Evolutionary conservation across 805 yeast genomes (phyloP).

Genomic region (Starmerella apis): DNA sequence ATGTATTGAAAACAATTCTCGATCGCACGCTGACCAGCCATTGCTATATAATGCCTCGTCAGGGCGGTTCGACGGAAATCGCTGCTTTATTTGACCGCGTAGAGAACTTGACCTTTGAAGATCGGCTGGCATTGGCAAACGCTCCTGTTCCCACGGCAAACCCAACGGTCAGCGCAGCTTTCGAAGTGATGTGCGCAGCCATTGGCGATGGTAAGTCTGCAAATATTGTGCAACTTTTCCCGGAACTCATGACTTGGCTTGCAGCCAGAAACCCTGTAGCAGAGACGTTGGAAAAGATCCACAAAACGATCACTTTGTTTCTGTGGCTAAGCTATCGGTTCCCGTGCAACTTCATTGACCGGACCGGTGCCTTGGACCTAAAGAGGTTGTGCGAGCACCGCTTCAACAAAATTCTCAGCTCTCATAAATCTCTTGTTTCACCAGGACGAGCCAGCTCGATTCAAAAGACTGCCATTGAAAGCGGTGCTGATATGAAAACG

Average conservation of each 20-base stretch:
- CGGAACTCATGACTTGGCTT: slow-evolving; percentile 11
- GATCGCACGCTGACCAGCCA: slow-evolving; percentile 1
- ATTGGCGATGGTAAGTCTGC: slow-evolving; percentile 47
- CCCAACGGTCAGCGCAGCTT: slow-evolving; percentile 34
- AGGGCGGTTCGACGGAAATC: slow-evolving; percentile 26
- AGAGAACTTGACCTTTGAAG: slow-evolving; percentile 41
- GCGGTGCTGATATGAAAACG: neutral
- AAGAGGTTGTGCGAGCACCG: slow-evolving; percentile 58
- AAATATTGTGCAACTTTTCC: slow-evolving; percentile 44
- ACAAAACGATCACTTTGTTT: slow-evolving; percentile 55
- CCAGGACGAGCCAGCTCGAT: slow-evolving; percentile 6
- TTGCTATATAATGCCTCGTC: slow-evolving; percentile 10
- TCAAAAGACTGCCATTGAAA: neutral
- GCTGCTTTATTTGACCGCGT: slow-evolving; percentile 39
- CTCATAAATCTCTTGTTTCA: slow-evolving; percentile 10
- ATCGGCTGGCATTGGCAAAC: slow-evolving; percentile 46
- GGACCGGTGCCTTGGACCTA: slow-evolving; percentile 59
- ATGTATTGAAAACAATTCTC: slow-evolving; percentile 3
- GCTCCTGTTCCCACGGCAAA: slow-evolving; percentile 45
- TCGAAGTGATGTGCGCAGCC: slow-evolving; percentile 41
- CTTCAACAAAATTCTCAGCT: slow-evolving; percentile 37
- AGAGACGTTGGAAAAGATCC: slow-evolving; percentile 49
- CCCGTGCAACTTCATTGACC: slow-evolving; percentile 69
- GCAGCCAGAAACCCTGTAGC: neutral
- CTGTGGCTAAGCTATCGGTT: slow-evolving; percentile 83